Evolutionary conservation across 768 basidiomycete species (phyloP).

Genomic region (Melanogaster broomeanus): DNA sequence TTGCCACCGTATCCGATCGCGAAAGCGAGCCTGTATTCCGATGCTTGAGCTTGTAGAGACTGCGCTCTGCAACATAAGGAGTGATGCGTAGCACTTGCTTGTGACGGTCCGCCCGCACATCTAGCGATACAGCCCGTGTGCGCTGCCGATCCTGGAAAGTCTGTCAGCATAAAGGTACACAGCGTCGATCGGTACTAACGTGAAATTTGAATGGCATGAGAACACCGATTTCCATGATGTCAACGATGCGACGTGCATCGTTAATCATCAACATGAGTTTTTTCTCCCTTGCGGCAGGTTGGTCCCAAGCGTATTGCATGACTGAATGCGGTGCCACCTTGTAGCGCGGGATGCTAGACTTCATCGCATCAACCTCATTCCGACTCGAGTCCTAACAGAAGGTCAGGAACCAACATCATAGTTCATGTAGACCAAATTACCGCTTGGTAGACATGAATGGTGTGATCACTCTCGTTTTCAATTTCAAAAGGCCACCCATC

Average conservation of each 20-base stretch:
- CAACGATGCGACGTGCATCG: constrained; percentile 64
- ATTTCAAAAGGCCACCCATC: constrained; percentile 89
- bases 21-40: constrained; percentile 46
- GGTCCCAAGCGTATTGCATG: constrained; percentile 89
- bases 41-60: constrained; percentile 81
- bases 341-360: constrained; percentile 48
- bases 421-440: constrained; percentile 39
- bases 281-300: constrained; percentile 82
- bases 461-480: constrained; percentile 83
- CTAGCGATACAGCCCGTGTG: constrained; percentile 76
- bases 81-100: constrained; percentile 87
- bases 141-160: constrained; percentile 50
- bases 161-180: constrained; percentile 2
- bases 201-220: constrained; percentile 86
- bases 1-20: constrained; percentile 70
- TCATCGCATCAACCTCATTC: constrained; percentile 39
- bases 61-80: constrained; percentile 81
- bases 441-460: constrained; percentile 70
- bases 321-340: constrained; percentile 54
- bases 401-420: constrained; percentile 17
- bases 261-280: constrained; percentile 68
- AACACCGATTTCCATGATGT: constrained; percentile 95
- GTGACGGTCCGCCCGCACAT: constrained; percentile 87
- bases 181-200: constrained; percentile 41
- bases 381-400: constrained; percentile 45